Evolutionary conservation across 495 filamentous ascomycete genomes (phyloP), one percentile per base, ranked within the genome.

Genomic region (Talaromyces proteolyticus): DNA sequence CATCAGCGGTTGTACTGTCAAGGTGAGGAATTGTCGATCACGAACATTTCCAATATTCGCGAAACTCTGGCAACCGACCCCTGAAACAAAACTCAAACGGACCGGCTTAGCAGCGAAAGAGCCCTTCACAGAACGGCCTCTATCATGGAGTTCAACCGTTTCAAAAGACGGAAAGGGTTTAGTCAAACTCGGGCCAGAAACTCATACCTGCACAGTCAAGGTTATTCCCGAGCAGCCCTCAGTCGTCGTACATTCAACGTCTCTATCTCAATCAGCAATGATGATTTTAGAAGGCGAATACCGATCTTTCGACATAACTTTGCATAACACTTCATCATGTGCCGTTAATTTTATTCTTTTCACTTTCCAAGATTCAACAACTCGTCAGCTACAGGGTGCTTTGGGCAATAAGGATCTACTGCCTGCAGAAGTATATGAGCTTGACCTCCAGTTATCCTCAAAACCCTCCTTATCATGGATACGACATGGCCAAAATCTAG

Each of bases 241-340:
- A 4, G 66, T 96, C 8, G 67, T 83, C 1, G 74, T 96, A 11
- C 84, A 87, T 51, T 85, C 84, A 4, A 82, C 83, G 34, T 87
- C 87, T 20, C 76, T 95, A 7, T 82, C 86, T 0, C 91, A 96
- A 60, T 87, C 87, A 14, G 89, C 92, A 24, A 70, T 95, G 42
- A 95, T 95, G 89, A 75, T 96, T 47, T 73, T 96, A 12, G 91
- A 95, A 66, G 91, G 91, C 12, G 91, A 97, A 64, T 76, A 77
- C 14, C 82, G 80, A 54, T 70, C 70, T 1, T 96, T 97, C 53
- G 83, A 76, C 2, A 78, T 95, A 37, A 93, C 89, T 0, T 68
- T 97, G 26, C 78, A 85, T 51, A 96, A 97, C 53, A 67, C 80
- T 11, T 95, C 91, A 1, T 74, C 78, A 6, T 85, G 82, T 4